These are phyloP conservation scores for Pichia nakasei DNA, from an alignment of 805 yeast species.

Conservation along the genomic window DNA sequence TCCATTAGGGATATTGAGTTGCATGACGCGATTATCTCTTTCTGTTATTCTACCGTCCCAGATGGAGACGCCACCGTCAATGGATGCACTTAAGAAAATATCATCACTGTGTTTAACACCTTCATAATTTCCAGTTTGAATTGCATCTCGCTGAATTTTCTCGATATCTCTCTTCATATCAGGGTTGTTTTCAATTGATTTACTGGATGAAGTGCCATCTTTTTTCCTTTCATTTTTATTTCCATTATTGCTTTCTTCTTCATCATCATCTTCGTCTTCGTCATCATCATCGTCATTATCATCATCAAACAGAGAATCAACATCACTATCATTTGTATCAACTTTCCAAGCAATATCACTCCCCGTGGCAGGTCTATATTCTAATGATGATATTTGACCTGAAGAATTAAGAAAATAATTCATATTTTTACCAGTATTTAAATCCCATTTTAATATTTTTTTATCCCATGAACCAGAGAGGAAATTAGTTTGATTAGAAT, in stretches of 20 bases:
- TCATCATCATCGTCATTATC: conserved; percentile 29
- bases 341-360: conserved; percentile 26
- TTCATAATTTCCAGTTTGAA: conserved; percentile 19
- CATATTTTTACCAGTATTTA: conserved; percentile 54
- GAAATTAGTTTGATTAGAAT: conserved; percentile 50
- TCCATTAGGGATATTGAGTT: conserved; percentile 41
- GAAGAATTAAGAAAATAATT: conserved; percentile 46
- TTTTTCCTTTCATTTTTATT: conserved; percentile 23
- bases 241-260: conserved; percentile 26
- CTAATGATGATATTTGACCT: conserved; percentile 74
- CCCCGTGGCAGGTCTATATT: conserved; percentile 56
- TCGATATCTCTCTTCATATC: conserved; percentile 11
- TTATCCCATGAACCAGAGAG: conserved; percentile 91
- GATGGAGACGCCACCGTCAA: conserved; percentile 71
- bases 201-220: too few species aligned
- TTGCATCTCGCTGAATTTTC: conserved; percentile 38
- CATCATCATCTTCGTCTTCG: conserved; percentile 9
- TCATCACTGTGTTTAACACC: conserved; percentile 28
- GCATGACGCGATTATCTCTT: conserved; percentile 14
- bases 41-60: conserved; percentile 66
- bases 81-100: conserved; percentile 68
- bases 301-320: conserved; percentile 40
- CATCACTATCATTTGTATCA: conserved; percentile 9
- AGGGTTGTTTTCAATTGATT: not conserved
- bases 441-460: conserved; percentile 73